These are phyloP conservation scores for Francoa sonchifolia DNA, from an alignment of 441 rosid genomes.

Conservation along the genomic window DNA sequence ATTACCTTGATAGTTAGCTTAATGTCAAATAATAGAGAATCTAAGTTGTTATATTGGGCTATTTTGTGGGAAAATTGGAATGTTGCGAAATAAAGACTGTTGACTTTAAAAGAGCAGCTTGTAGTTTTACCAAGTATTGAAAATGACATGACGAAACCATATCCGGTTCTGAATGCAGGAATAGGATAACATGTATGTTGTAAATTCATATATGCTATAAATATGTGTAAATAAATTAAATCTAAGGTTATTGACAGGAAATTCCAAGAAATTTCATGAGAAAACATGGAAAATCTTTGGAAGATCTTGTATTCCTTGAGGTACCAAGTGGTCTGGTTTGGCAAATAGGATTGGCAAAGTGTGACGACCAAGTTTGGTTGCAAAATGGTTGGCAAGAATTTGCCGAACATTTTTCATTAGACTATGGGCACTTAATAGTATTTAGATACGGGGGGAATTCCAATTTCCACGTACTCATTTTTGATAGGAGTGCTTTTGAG, in stretches of 20 bases:
- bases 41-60: no score
- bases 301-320: slow-evolving; percentile 7
- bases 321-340: slow-evolving; percentile 16
- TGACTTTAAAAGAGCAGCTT: no score
- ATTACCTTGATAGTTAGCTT: no score
- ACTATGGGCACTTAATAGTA: slow-evolving; percentile 11
- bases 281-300: slow-evolving; percentile 9
- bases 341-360: slow-evolving; percentile 12
- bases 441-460: slow-evolving; percentile 14
- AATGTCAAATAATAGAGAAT: no score
- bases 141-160: no score
- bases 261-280: slow-evolving; percentile 12
- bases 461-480: slow-evolving; percentile 20
- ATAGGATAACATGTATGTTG: neutral
- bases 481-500: slow-evolving; percentile 18
- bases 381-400: slow-evolving; percentile 27
- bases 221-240: neutral
- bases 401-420: slow-evolving; percentile 6
- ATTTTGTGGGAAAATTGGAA: no score
- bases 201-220: neutral
- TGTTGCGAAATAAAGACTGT: no score
- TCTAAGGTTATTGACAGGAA: slow-evolving; percentile 4
- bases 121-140: no score
- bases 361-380: slow-evolving; percentile 10
- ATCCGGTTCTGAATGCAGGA: no score